Base-by-base conservation (phyloP, 1,284 basidiomycete genomes). In the Cutaneotrichosporon cutaneum region DNA sequence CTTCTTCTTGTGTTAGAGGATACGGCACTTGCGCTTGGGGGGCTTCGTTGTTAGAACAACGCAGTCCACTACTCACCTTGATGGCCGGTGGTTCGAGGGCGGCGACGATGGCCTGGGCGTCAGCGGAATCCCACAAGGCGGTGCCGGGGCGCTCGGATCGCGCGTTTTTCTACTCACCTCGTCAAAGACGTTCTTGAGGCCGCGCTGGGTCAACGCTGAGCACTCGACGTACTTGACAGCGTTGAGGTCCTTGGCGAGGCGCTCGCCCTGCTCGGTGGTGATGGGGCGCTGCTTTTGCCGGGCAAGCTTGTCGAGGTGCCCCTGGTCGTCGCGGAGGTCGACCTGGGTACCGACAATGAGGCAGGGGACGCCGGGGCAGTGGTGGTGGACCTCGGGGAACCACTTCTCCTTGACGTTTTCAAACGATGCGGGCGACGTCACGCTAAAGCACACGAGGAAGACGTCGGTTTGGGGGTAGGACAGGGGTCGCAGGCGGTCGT, bases 381-480 rank as follows among this genome's bases (percentile, higher is more conserved):
- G 95, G 81, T 99, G 95, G 80, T 94, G 94, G 56, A 99, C 95
- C 83, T 99, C 96, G 30, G 95, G 96, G 86, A 98, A 97, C 95
- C 95, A 99, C 81, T 99, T 99, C 82, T 99, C 95, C 85, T 96
- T 98, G 74, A 99, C 95, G 89, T 99, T 99, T 82, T 99, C 95
- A 77, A 97, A 99, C 58, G 94, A 97, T 42, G 96, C 94, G 6
- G 95, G 96, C 26, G 92, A 95, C 35, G 94, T 97, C 70, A 99
- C 96, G 76, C 92, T 95, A 84, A 98, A 99, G 83, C 95, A 99
- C 71, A 99, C 94, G 61, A 99, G 86, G 85, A 99, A 99, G 61
- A 99, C 95, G 76, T 99, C 96, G 68, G 95, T 99, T 83, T 99
- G 95, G 27, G 95, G 95, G 84, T 99, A 99, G 76, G 94, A 98